Conservation (phyloP, 768 basidiomycete species). For the Cystofilobasidium capitatum region DNA sequence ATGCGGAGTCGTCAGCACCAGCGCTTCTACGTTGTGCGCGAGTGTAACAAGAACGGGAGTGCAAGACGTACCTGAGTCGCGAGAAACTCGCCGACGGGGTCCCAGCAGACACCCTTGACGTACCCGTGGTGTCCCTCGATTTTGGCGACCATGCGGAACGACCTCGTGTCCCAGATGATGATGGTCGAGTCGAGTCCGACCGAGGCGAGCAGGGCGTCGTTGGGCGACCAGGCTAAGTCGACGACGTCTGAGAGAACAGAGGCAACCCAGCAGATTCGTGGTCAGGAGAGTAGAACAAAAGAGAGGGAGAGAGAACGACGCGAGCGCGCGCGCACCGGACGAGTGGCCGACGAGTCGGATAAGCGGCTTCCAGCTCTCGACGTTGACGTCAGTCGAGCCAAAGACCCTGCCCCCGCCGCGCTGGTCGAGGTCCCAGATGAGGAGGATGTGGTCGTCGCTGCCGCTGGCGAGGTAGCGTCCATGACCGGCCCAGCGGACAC, state of each 20-base stretch:
- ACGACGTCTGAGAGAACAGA: slow-evolving; percentile 63
- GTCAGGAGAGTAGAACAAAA: background rate
- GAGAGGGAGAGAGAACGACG: background rate
- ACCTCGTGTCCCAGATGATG: slow-evolving; percentile 86
- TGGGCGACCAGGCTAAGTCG: slow-evolving; percentile 89
- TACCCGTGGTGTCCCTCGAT: slow-evolving; percentile 87
- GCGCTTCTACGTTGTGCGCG: background rate
- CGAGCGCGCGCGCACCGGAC: slow-evolving; percentile 54
- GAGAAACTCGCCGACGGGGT: slow-evolving; percentile 93
- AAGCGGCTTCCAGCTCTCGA: slow-evolving; percentile 93
- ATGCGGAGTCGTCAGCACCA: background rate
- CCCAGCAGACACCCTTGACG: slow-evolving; percentile 98
- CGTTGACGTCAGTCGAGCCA: slow-evolving; percentile 89
- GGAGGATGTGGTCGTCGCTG: slow-evolving; percentile 86
- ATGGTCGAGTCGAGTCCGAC: slow-evolving; percentile 87
- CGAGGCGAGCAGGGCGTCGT: slow-evolving; percentile 82
- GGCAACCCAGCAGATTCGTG: background rate
- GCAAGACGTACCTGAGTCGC: slow-evolving; percentile 54
- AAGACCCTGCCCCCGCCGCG: slow-evolving; percentile 76
- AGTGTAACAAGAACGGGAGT: too few relatives aligned
- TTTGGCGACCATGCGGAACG: slow-evolving; percentile 71
- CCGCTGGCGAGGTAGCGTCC: slow-evolving; percentile 92
- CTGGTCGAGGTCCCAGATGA: slow-evolving; percentile 97
- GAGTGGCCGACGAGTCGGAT: slow-evolving; percentile 87
- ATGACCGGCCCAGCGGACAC: slow-evolving; percentile 85